Base-by-base conservation (phyloP, 768 basidiomycete genomes). In the Kondoa subrosea region DNA sequence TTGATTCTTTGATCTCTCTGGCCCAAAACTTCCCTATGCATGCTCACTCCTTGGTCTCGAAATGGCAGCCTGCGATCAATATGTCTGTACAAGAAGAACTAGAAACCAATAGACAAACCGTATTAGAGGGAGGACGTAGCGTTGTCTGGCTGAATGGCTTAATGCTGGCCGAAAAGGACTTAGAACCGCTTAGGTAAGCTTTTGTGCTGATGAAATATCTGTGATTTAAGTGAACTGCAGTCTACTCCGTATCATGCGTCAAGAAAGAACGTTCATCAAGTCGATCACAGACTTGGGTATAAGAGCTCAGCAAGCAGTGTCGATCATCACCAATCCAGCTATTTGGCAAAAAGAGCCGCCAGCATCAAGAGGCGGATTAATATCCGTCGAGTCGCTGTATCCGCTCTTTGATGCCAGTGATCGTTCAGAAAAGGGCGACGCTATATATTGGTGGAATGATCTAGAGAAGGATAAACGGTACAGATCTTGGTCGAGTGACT, bases 341-440 rank as follows among this genome's bases (percentile, higher is more conserved):
- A 80, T 91, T 63, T 81, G 81, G 1, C 75, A 76, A 1, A 77
- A 83, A 1, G 82, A 84, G 68, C 78, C 78, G n/a, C 81, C 79
- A 50, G 78, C 77, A 16, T 81, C 78, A 25, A 79, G 81, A 29
- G 33, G 26, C 29, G 71, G 67, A 16, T 17, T 32, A 0, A 56
- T 71, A 21, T 60, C 25, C n/a, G 56, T 57, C 0, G 72, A 70
- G 29, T 60, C 56, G n/a, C 67, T 76, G 16, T 75, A 74, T 57
- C 88, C 86, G 0, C 71, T 95, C n/a, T 86, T 93, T 67, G 95
- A 97, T 76, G 87, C 91, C 0, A 90, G 87, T 68, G 93, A 99
- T 77, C 80, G 88, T 21, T 73, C 75, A 1, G 95, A 99, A 75
- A 89, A 83, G 1, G 89, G 86, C 0, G 81, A 78, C 14, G 34